Evolutionary conservation across 2,329 filamentous ascomycete species (phyloP), one percentile per base, ranked within the genome.

Genomic region (Tolypocladium capitatum): DNA sequence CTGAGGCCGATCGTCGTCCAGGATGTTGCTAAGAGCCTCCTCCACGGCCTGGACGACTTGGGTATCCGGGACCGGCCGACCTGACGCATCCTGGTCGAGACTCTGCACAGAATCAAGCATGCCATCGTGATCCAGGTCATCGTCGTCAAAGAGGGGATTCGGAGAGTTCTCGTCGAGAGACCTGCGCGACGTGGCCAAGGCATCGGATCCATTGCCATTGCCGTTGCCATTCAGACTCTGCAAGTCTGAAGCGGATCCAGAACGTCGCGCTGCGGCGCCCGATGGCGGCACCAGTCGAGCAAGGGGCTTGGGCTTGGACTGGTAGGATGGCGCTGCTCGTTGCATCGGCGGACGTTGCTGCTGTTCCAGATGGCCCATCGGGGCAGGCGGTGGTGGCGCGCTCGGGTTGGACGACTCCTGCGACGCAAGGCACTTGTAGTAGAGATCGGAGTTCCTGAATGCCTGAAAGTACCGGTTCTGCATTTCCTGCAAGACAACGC

Each of bases 341-440:
- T 51, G 43, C 60, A 60, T 45, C 55, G 58, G 35, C 46, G 49
- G 40, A 27, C 40, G 53, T 48, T 14, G 20, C n/a, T 42, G 43
- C 21, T 32, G 36, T 21, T 48, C 47, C 11, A 13, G 10, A 16
- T n/a, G 43, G 30, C 28, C 32, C 8, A 34, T 20, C 11, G 45
- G 5, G 1, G 30, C 40, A 20, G 41, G 31, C 24, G 45, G 34
- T 13, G 57, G 52, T 3, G 48, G 33, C 48, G 48, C 49, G 28
- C 61, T 61, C 7, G 56, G 49, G 45, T 60, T 71, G 2, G 76
- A 72, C 38, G 78, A 74, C 65, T 95, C 89, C 58, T 94, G 87
- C 13, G 91, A 86, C 8, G 91, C 88, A 1, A 98, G 73, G 61
- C 90, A 96, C 63, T 98, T 98, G 71, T 92, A 97, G 63, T 89